Evolutionary conservation across 1,284 basidiomycete genomes (phyloP).

Genomic region (Pisolithus thermaeus): DNA sequence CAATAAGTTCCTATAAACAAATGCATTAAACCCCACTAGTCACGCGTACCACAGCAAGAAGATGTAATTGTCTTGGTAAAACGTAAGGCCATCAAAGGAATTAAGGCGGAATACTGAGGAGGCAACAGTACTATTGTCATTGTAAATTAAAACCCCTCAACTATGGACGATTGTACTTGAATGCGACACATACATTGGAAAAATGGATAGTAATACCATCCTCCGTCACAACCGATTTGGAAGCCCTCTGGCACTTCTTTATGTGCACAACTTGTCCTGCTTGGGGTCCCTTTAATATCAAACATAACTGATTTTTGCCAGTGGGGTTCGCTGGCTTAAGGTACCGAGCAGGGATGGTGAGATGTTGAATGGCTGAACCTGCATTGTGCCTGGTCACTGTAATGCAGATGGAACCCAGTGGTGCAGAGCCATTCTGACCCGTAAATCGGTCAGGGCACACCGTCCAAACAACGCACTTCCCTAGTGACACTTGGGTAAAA

Average conservation of each 20-base stretch:
- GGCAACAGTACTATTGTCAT: not conserved
- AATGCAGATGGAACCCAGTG: not conserved
- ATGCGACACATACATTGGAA: not conserved
- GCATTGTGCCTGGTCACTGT: not conserved
- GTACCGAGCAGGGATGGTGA: conserved; percentile 1
- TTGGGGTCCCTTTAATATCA: not conserved
- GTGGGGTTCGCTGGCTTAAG: conserved; percentile 3
- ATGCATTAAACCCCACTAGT: too few relatives aligned
- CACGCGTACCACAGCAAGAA: too few relatives aligned
- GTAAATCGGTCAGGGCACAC: conserved; percentile 2
- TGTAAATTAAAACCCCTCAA: not conserved
- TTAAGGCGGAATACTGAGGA: not conserved
- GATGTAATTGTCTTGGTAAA: not conserved
- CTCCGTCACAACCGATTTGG: not conserved
- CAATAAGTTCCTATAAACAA: too few relatives aligned
- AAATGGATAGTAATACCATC: not conserved
- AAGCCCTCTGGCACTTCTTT: not conserved
- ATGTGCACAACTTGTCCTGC: not conserved
- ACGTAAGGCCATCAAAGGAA: not conserved
- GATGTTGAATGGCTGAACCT: not conserved
- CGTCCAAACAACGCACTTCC: conserved; percentile 1
- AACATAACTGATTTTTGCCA: not conserved
- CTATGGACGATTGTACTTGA: not conserved
- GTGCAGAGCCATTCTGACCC: not conserved
- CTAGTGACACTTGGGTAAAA: not conserved